A percentile compares a stretch with the other conserved stretches of the same genome.
Evolutionary conservation across 345 rosid species (phyloP).

Genomic region (Citrus trifoliata): DNA sequence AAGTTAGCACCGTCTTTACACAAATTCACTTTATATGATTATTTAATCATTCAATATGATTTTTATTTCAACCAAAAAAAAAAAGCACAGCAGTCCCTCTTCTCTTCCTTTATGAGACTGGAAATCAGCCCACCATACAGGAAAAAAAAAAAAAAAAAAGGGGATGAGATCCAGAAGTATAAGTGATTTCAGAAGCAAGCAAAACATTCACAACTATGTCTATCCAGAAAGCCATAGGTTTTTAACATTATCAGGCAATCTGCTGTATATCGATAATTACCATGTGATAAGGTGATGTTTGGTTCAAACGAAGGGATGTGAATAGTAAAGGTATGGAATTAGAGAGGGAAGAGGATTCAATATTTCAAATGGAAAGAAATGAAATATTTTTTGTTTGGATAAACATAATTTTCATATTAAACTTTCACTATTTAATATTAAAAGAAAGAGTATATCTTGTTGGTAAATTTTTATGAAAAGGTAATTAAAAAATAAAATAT

Average conservation of each 20-base stretch:
- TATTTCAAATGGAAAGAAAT: not conserved
- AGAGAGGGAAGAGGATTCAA: not conserved
- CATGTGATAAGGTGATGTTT: not conserved
- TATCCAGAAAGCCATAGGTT: not conserved
- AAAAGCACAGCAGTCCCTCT: not conserved
- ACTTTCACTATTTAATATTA: not conserved
- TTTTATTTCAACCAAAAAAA: not conserved
- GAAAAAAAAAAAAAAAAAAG: not conserved
- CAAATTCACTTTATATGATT: conserved; percentile 6
- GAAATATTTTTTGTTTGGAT: not conserved
- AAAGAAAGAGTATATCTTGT: too few species aligned
- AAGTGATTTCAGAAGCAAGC: not conserved
- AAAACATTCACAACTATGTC: not conserved
- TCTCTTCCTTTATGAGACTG: not conserved
- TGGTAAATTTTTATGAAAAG: not conserved
- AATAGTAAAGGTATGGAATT: not conserved
- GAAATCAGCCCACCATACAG: not conserved
- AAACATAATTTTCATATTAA: too few species aligned
- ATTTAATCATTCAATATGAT: conserved; percentile 4
- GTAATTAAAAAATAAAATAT: too few species aligned
- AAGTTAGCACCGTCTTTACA: conserved; percentile 9
- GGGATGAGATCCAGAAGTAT: not conserved
- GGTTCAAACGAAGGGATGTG: not conserved
- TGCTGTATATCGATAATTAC: not conserved
- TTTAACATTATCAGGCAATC: not conserved